Base-by-base conservation (phyloP, 169 alveolate species). In the Eimeria brunetti region DNA sequence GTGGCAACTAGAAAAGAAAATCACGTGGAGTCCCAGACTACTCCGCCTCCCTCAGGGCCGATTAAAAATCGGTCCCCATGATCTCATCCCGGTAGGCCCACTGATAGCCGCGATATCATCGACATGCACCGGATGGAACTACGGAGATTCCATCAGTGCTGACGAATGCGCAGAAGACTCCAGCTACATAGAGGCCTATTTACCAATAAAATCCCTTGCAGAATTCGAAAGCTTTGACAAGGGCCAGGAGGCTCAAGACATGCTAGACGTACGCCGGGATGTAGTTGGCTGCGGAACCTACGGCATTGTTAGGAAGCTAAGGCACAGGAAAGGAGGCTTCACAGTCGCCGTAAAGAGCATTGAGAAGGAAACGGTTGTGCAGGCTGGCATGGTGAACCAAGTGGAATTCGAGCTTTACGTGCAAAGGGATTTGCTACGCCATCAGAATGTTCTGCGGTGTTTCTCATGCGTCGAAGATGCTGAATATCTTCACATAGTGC, bases 231-330 rank as follows among this genome's bases (percentile, higher is more conserved):
- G 92, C 51, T 49, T 62, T 22, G 92, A 62, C 1, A 62, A 86
- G 92, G 92, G 92, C 33, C 92, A 86, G 36, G 92, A 62, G 44
- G 92, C 81, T 20, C 64, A 86, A 41, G 83, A 86, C 24, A 30
- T 86, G 51, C 62, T 86, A 12, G 83, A 62, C 67, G 62, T 86
- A 41, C 78, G 81, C 64, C 64, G 58, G 62, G 92, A 86, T 18
- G 80, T 94, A 8, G 94, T 98, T 69, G 99, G 99, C 69, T 97
- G 97, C 76, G 99, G 99, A 27, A 99, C 99, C 30, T 98, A 97
- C 96, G 99, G 99, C 44, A 97, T 98, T 89, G 99, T 98, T 22
- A 97, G 97, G 93, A 97, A 97, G 96, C 98, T 98, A 71, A 88
- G 98, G 49, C 98, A 97, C 64, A 97, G 96, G 94, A 89, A 81